Percentiles rank a stretch among this genome's conserved stretches.
phyloP scores from a whole-genome alignment of 768 basidiomycete genomes.

The Tylopilus felleus region DNA sequence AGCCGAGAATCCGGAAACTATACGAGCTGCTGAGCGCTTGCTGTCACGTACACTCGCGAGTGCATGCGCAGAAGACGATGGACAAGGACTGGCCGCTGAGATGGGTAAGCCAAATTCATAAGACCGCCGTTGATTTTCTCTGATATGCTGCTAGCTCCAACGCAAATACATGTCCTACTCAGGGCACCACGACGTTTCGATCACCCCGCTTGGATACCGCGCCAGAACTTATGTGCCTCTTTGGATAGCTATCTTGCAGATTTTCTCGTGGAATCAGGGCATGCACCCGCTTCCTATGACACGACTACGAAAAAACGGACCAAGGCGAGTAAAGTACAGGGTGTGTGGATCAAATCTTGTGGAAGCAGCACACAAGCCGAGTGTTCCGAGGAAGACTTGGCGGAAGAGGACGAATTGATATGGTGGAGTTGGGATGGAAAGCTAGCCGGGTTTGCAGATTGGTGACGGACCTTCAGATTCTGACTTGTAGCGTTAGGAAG shows the following conservation, averaged over 20 bases:
- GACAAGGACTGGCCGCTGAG: slow-evolving; percentile 38
- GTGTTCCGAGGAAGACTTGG: slow-evolving; percentile 14
- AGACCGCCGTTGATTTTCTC: not conserved
- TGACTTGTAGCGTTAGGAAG: not conserved
- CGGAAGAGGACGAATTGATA: slow-evolving; percentile 46
- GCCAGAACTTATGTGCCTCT: slow-evolving; percentile 39
- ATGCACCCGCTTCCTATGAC: slow-evolving; percentile 3
- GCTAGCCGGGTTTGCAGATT: slow-evolving; percentile 45
- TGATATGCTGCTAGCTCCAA: slow-evolving; percentile 36
- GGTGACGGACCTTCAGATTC: slow-evolving; percentile 24
- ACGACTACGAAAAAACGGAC: slow-evolving; percentile 28
- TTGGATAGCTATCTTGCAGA: slow-evolving; percentile 35
- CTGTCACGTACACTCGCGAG: slow-evolving; percentile 44
- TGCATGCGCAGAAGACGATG: slow-evolving; percentile 42
- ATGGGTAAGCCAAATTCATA: slow-evolving; percentile 30
- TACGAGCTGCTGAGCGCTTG: slow-evolving; percentile 38
- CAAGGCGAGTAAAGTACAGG: slow-evolving; percentile 33
- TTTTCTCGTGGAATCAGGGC: slow-evolving; percentile 33
- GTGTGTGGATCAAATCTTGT: slow-evolving; percentile 39
- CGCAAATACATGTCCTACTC: slow-evolving; percentile 45
- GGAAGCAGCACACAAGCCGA: not conserved
- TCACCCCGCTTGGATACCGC: slow-evolving; percentile 47
- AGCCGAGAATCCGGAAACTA: slow-evolving; percentile 33
- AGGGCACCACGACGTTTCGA: slow-evolving; percentile 46
- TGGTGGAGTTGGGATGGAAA: slow-evolving; percentile 55